Conservation (phyloP, 192 early-diverging fungal genomes). For the Coemansia sp. region DNA sequence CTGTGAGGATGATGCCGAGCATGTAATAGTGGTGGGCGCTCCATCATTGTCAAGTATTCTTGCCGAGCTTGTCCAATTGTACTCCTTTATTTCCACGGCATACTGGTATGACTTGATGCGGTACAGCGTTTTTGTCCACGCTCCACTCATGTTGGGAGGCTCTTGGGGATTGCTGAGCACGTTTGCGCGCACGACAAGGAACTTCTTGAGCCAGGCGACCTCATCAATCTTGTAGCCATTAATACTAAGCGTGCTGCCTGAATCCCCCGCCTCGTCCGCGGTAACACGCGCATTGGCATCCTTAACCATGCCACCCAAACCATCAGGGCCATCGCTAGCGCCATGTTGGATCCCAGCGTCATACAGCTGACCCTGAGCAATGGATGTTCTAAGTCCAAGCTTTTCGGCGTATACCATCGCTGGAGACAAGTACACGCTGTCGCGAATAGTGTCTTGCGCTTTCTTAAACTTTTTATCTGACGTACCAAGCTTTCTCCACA, state of each 20-base stretch:
- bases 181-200: constrained; percentile 36
- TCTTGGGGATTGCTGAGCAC: constrained; percentile 50
- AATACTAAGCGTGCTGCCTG: constrained; percentile 20
- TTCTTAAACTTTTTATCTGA: constrained; percentile 40
- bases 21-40: constrained; percentile 12
- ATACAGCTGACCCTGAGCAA: constrained; percentile 52
- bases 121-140: constrained; percentile 50
- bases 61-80: constrained; percentile 31
- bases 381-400: constrained; percentile 25
- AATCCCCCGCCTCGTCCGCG: constrained; percentile 1
- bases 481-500: constrained; percentile 47
- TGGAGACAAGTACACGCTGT: constrained; percentile 47
- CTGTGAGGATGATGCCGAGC: background rate
- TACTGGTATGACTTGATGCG: constrained; percentile 58
- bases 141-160: constrained; percentile 23
- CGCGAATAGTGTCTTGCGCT: constrained; percentile 42
- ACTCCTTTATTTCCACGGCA: constrained; percentile 23
- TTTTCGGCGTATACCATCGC: constrained; percentile 33
- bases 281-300: constrained; percentile 19
- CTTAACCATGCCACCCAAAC: constrained; percentile 24
- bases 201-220: constrained; percentile 40
- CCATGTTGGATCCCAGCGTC: constrained; percentile 55
- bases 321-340: constrained; percentile 16
- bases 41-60: constrained; percentile 50
- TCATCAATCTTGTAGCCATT: constrained; percentile 28